Base-by-base conservation (phyloP, 768 basidiomycete genomes). In the Pulveroboletus ravenelii region DNA sequence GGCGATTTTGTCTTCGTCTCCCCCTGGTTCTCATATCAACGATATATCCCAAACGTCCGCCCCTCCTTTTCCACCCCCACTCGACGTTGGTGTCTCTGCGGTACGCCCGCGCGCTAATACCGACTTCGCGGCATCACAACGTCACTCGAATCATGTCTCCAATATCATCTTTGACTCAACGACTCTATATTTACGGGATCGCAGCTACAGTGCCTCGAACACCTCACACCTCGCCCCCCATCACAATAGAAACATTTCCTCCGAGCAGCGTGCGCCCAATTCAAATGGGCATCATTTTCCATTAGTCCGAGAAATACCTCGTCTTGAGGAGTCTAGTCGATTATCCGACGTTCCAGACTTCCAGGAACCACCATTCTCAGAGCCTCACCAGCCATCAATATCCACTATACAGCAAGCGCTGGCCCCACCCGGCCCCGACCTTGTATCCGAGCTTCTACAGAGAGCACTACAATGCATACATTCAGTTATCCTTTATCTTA, bases 371-470 rank as follows among this genome's bases (percentile, higher is more conserved):
- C 39, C 27, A 1, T 43, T 4, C 35, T 10, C 38, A 14, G 18
- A 9, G 5, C 20, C 53, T 36, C 23, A 46, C 15, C 43, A 10
- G 10, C 47, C 51, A 27, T 44, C 40, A 1, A 9, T 48, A 0
- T 23, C 38, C 18, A 40, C 41, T 15, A 63, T 84, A 31, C 82
- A 81, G 50, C 71, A 78, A 56, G 65, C 73, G 6, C 62, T 85
- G 13, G 57, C 78, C 35, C 78, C 84, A 25, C 66, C 81, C 42
- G 63, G 80, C 40, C 81, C 81, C 5, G 78, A 82, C 57, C 63
- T 74, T 36, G 72, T 85, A 39, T 72, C 80, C 12, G 80, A 87
- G 53, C 70, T 93, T 55, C 74, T 84, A 15, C 71, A 79, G 50
- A 68, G 75, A 39, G 72, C 82, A 27, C 74, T 78, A 53, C 68